phyloP scores from a whole-genome alignment of 495 filamentous ascomycete genomes.

The Penicillium cataractarum region DNA sequence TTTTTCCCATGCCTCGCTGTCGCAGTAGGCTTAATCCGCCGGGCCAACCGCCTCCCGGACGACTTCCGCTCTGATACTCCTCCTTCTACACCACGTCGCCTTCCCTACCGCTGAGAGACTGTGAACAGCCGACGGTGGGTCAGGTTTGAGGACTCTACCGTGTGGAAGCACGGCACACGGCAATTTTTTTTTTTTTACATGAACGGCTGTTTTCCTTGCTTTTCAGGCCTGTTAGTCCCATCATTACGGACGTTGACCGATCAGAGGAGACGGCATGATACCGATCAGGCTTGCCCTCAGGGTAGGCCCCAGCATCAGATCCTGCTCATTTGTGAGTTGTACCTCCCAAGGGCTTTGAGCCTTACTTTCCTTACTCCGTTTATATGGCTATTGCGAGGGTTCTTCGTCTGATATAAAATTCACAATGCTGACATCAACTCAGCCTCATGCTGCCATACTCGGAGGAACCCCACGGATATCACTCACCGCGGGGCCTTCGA shows the following conservation, averaged over 20 bases:
- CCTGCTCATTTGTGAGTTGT: conserved; percentile 26
- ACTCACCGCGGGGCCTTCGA: conserved; percentile 13
- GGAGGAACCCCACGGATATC: conserved; percentile 19
- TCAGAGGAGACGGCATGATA: conserved; percentile 21
- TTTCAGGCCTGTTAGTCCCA: background rate
- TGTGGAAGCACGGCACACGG: conserved; percentile 18
- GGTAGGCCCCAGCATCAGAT: conserved; percentile 18
- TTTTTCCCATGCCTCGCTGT: conserved; percentile 1
- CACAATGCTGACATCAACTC: conserved; percentile 29
- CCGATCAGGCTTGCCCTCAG: conserved; percentile 17
- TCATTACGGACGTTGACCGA: conserved; percentile 28
- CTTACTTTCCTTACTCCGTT: conserved; percentile 1
- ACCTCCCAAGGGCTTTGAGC: conserved; percentile 1
- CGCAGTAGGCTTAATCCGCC: background rate
- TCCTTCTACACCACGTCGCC: background rate
- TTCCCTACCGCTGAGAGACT: conserved; percentile 1
- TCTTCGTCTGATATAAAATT: background rate
- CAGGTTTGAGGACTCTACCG: conserved; percentile 8
- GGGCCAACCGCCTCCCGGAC: conserved; percentile 19
- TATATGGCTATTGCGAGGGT: background rate
- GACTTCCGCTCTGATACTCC: conserved; percentile 23
- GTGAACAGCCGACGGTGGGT: conserved; percentile 13
- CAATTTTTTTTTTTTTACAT: conserved; percentile 15
- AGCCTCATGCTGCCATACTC: conserved; percentile 21
- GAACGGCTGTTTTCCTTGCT: conserved; percentile 17